Evolutionary conservation across 108 stramenopile genomes (phyloP), one percentile per base, ranked within the genome.

Genomic region (Mediolabrus comicus): DNA sequence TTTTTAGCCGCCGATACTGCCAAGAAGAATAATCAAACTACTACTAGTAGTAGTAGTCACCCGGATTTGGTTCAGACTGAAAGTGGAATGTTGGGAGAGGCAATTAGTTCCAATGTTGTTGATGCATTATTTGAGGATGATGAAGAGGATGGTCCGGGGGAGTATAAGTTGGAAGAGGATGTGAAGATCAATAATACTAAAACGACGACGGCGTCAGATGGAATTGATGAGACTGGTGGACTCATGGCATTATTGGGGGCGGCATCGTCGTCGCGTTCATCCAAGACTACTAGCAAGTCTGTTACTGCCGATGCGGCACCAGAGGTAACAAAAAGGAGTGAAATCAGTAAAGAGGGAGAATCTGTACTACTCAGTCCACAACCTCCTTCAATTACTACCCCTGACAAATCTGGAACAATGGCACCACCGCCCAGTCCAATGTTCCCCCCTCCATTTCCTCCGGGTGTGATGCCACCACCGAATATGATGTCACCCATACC

Each of bases 1-100:
- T 93, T 93, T 72, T 69, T 93, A 58, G 76, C 76, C 10, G 92
- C 92, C 2, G 92, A 92, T 65, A 80, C 84, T 26, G 92, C 82
- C 26, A 79, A 87, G 38, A 89, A 90, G 39, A 62, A 31, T 60
- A 67, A 32, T 75, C 78, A 29, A 72, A 80, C 28, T 83, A 84
- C 9, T 87, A 84, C 36, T 36, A 2, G 12, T 36, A 41, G 14
- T n/a, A 3, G 54, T 14, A 17, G 22, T 31, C 24, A n/a, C 12
- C 68, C n/a, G 3, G 46, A 49, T 52, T 43, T 53, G 24, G 14
- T 61, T 3, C 35, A 27, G 8, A 39, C 59, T 17, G 28, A 31
- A 56, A 66, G 55, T 34, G 27, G 39, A 39, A 49, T 31, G 22
- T 62, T 33, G 14, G 25, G 24, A 0, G 57, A 36, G 32, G 30